Evolutionary conservation across 805 yeast species (phyloP).

Genomic region (Cyberlindnera subsufficiens): DNA sequence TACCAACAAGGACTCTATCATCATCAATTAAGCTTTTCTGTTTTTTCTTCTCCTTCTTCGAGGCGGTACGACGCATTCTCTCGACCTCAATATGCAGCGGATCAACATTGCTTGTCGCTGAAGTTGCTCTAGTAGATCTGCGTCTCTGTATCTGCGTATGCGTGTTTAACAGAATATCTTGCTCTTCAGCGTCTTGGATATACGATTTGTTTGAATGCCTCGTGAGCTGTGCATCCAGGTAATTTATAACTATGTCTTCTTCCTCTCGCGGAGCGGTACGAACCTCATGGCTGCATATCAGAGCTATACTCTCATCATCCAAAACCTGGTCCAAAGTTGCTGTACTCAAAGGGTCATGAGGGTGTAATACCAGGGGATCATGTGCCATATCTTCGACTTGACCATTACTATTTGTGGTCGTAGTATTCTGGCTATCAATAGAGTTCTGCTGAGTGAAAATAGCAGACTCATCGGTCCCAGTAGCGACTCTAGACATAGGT

Average conservation of each 20-base stretch:
- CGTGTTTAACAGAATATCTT: slow-evolving; percentile 29
- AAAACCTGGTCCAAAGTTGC: background rate
- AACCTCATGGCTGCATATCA: background rate
- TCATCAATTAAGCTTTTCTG: slow-evolving; percentile 39
- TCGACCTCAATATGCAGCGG: slow-evolving; percentile 39
- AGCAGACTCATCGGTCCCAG: slow-evolving; percentile 21
- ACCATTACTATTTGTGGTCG: slow-evolving; percentile 10
- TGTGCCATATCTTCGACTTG: background rate
- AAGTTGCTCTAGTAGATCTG: slow-evolving; percentile 11
- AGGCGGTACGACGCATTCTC: slow-evolving; percentile 37
- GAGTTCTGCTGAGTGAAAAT: slow-evolving; percentile 24
- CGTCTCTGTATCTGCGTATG: slow-evolving; percentile 19
- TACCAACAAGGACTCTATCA: slow-evolving; percentile 64
- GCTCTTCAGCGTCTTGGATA: slow-evolving; percentile 28
- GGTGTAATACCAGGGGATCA: background rate
- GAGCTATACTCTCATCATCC: too few relatives aligned
- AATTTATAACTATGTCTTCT: background rate
- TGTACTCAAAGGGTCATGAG: background rate
- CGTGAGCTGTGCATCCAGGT: background rate
- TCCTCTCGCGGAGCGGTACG: background rate
- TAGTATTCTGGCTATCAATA: slow-evolving; percentile 18
- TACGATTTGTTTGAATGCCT: slow-evolving; percentile 25
- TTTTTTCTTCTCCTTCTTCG: slow-evolving; percentile 18
- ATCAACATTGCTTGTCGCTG: slow-evolving; percentile 20
- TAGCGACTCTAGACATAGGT: slow-evolving; percentile 18